Percentiles rank a stretch among this genome's conserved stretches.
Conservation (phyloP, 306 rosid genomes). For the Cicer yamashitae region DNA sequence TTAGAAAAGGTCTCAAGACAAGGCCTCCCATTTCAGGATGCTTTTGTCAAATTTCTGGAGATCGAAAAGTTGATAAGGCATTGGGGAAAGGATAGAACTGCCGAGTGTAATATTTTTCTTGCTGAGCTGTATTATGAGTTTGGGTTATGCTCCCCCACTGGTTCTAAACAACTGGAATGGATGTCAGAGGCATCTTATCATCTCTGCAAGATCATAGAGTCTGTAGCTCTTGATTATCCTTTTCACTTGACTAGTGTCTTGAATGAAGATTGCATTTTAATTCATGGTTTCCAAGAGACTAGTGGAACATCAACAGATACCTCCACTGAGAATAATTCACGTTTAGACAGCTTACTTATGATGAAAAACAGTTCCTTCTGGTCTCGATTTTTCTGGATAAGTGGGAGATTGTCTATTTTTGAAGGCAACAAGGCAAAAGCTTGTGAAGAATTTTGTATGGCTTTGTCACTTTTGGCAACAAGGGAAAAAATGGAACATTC, state of each 20-base stretch:
- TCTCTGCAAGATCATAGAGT: conserved; percentile 90
- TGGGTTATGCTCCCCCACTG: conserved; percentile 66
- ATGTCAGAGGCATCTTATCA: conserved; percentile 88
- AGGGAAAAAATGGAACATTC: conserved; percentile 54
- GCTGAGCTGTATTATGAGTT: conserved; percentile 85
- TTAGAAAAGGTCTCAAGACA: conserved; percentile 75
- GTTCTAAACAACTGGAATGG: conserved; percentile 67
- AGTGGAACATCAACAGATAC: conserved; percentile 46
- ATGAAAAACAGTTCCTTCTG: conserved; percentile 68
- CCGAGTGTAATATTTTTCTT: conserved; percentile 82
- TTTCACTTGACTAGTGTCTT: conserved; percentile 52
- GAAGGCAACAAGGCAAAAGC: conserved; percentile 86
- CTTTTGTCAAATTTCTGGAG: conserved; percentile 79
- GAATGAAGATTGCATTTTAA: conserved; percentile 49
- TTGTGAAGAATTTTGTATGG: conserved; percentile 69
- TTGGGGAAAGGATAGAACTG: conserved; percentile 91
- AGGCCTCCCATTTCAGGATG: conserved; percentile 65
- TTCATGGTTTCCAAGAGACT: conserved; percentile 51
- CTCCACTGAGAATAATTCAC: conserved; percentile 45
- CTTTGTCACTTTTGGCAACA: conserved; percentile 72
- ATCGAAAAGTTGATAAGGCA: conserved; percentile 89
- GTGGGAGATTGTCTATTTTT: conserved; percentile 82
- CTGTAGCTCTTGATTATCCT: conserved; percentile 80
- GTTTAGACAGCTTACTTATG: conserved; percentile 50
- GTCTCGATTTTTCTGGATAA: conserved; percentile 91